These are phyloP conservation scores for Elaeagnus macrophylla DNA, from an alignment of 306 rosid genomes.

Conservation along the genomic window DNA sequence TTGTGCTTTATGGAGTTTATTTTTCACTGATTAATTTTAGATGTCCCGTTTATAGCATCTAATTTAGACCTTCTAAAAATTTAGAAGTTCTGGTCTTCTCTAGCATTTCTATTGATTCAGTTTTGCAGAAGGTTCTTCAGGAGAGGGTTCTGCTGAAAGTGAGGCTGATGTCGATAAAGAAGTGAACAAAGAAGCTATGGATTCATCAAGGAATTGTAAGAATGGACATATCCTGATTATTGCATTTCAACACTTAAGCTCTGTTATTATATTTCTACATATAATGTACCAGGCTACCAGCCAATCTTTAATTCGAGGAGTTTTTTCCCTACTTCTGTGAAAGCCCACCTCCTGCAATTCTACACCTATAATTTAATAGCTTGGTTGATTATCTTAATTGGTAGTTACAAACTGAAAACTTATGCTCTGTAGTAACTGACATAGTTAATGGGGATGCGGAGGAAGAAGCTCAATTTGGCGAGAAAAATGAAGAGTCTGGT, in stretches of 20 bases:
- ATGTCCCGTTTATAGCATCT: conserved; percentile 3
- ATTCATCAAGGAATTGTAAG: conserved; percentile 15
- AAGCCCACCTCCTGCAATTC: not conserved
- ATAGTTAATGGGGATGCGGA: conserved; percentile 19
- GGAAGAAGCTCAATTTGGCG: conserved; percentile 24
- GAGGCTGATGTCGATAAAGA: conserved; percentile 21
- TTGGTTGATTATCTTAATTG: conserved; percentile 21
- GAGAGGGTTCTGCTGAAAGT: conserved; percentile 29
- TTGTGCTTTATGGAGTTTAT: not conserved
- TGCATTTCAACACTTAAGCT: not conserved
- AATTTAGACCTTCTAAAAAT: not conserved
- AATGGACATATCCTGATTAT: conserved; percentile 31
- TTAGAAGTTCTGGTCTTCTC: conserved; percentile 1
- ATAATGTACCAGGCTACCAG: not conserved
- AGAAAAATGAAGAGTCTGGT: conserved; percentile 30
- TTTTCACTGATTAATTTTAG: conserved; percentile 6
- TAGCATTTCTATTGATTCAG: conserved; percentile 20
- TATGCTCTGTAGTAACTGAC: conserved; percentile 12
- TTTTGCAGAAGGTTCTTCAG: conserved; percentile 37
- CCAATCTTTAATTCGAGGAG: not conserved
- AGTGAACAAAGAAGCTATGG: conserved; percentile 21
- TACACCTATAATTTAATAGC: not conserved
- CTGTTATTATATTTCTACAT: conserved; percentile 1
- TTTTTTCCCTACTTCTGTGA: not conserved
- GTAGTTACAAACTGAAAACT: conserved; percentile 23